phyloP scores from a whole-genome alignment of 768 basidiomycete genomes.

The Phlegmacium glaucopus region DNA sequence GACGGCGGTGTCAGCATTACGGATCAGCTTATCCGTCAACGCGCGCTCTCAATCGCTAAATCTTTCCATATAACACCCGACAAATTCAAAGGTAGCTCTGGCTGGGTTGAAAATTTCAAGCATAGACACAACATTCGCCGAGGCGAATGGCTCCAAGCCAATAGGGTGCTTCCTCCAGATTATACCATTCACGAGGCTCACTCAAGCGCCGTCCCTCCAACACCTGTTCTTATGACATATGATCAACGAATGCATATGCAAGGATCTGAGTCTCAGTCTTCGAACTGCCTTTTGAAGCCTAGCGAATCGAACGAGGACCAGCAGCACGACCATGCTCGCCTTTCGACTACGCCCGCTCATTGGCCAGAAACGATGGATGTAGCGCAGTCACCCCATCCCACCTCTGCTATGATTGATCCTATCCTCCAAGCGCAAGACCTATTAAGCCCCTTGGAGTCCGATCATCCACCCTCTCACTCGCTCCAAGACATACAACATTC shows the following conservation, averaged over 20 bases:
- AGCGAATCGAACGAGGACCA: neutral
- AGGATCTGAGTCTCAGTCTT: neutral
- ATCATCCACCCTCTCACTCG: no score
- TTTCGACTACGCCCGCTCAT: neutral
- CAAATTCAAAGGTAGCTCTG: slow-evolving; percentile 83
- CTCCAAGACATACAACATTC: neutral
- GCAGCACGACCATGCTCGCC: neutral
- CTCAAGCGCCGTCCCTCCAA: slow-evolving; percentile 1
- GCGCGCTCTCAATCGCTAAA: slow-evolving; percentile 66
- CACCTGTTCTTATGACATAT: neutral
- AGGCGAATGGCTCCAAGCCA: slow-evolving; percentile 42
- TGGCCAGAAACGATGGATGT: neutral
- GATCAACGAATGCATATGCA: neutral
- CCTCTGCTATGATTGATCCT: neutral
- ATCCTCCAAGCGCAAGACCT: neutral
- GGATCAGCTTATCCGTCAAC: slow-evolving; percentile 60
- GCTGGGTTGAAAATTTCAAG: slow-evolving; percentile 94
- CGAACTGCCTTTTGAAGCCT: neutral
- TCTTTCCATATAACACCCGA: slow-evolving; percentile 39
- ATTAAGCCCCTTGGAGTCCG: no score
- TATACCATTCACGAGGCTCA: slow-evolving; percentile 3
- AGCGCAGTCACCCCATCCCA: neutral
- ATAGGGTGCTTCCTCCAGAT: slow-evolving; percentile 4
- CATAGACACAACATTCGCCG: slow-evolving; percentile 71
- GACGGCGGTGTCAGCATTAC: slow-evolving; percentile 46